Conservation (phyloP, 2,329 filamentous ascomycete species). For the Chaetomiaceae sp. region DNA sequence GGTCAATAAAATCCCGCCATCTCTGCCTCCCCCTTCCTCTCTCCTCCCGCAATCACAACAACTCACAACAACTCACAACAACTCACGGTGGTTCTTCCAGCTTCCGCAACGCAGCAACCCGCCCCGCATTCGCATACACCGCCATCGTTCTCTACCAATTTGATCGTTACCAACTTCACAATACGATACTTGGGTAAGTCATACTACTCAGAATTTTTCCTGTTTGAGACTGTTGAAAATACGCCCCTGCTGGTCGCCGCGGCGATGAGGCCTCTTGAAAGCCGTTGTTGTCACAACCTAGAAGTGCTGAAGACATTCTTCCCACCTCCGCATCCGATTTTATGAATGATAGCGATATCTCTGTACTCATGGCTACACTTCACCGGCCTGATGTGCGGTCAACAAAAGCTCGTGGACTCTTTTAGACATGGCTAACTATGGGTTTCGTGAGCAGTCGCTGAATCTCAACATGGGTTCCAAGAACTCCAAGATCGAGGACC, state of each 20-base stretch:
- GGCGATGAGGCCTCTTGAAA: too few species aligned
- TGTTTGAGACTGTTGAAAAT: too few species aligned
- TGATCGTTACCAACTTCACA: background rate
- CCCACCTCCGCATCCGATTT: too few species aligned
- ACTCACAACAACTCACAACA: background rate
- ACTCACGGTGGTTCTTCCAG: background rate
- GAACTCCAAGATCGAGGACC: background rate
- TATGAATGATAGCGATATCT: too few species aligned
- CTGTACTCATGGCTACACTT: too few species aligned
- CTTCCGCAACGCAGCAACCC: conserved; percentile 1
- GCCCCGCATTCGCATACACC: conserved; percentile 4
- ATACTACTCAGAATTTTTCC: too few species aligned
- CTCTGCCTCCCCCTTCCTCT: background rate
- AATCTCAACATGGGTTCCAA: background rate
- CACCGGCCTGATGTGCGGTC: background rate
- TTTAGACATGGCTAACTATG: background rate
- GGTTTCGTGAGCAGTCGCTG: background rate
- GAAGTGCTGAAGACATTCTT: too few species aligned
- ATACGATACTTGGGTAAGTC: too few species aligned
- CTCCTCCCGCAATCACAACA: background rate
- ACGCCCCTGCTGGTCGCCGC: too few species aligned
- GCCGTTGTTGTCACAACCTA: too few species aligned
- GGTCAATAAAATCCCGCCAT: background rate
- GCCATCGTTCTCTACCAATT: background rate
- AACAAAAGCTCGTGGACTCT: background rate